A percentile compares a stretch with the other conserved stretches of the same genome.
phyloP scores from a whole-genome alignment of 2,329 filamentous ascomycete genomes.

The Colletotrichum salicis region DNA sequence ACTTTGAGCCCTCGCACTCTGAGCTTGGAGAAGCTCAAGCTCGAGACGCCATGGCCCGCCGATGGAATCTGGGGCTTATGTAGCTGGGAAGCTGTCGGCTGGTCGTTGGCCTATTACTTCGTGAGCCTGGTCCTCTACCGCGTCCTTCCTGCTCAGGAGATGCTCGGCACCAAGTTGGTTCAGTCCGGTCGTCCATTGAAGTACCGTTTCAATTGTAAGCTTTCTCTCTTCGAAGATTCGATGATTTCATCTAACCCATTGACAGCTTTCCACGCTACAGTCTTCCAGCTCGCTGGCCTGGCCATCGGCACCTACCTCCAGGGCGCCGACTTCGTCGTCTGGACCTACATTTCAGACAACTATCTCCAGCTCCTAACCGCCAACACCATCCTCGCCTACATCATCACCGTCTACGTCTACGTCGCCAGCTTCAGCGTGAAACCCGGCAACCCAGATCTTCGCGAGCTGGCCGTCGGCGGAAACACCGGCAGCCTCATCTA shows the following conservation, averaged over 20 bases:
- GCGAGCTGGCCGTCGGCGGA: slow-evolving; percentile 74
- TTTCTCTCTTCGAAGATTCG: not conserved
- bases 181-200: slow-evolving; percentile 74
- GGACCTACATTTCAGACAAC: slow-evolving; percentile 79
- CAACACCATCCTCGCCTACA: slow-evolving; percentile 71
- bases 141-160: slow-evolving; percentile 76
- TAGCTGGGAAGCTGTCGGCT: slow-evolving; percentile 73
- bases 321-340: slow-evolving; percentile 73
- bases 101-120: slow-evolving; percentile 78
- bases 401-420: slow-evolving; percentile 72
- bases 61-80: slow-evolving; percentile 74
- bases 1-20: slow-evolving; percentile 75
- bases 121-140: slow-evolving; percentile 78
- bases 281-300: slow-evolving; percentile 26
- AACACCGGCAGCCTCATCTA: slow-evolving; percentile 76
- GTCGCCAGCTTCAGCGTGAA: slow-evolving; percentile 73
- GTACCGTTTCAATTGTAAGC: slow-evolving; percentile 80
- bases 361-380: slow-evolving; percentile 74
- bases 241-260: not conserved
- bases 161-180: slow-evolving; percentile 73
- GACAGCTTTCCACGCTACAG: slow-evolving; percentile 22
- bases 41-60: slow-evolving; percentile 80
- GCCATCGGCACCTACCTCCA: slow-evolving; percentile 70
- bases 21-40: slow-evolving; percentile 74
- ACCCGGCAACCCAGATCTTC: slow-evolving; percentile 65